Evolutionary conservation across 805 yeast genomes (phyloP).

Genomic region (Candida michaelii): DNA sequence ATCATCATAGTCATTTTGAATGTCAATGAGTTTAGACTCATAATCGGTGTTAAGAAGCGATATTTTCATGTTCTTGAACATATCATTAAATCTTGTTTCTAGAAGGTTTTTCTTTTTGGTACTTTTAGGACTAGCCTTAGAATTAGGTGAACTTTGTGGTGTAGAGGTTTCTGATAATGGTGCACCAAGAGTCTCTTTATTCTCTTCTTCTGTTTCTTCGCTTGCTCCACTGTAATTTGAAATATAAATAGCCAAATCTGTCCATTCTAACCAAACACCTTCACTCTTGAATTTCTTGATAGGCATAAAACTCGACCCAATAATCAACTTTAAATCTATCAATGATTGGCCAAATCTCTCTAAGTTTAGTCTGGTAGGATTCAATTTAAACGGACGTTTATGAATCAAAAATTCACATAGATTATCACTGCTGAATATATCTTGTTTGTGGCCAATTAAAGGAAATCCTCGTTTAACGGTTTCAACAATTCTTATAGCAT

Average conservation of each 20-base stretch:
- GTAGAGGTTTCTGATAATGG: not conserved
- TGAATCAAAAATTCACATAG: slow-evolving; percentile 25
- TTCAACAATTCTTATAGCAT: slow-evolving; percentile 24
- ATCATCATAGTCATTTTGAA: slow-evolving; percentile 34
- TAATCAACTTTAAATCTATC: slow-evolving; percentile 32
- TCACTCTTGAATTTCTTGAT: slow-evolving; percentile 39
- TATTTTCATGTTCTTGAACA: slow-evolving; percentile 33
- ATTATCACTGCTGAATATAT: slow-evolving; percentile 40
- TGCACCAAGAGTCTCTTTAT: not conserved
- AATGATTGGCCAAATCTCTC: slow-evolving; percentile 43
- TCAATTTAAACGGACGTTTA: slow-evolving; percentile 30
- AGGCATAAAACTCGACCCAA: slow-evolving; percentile 31
- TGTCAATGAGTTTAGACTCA: slow-evolving; percentile 24
- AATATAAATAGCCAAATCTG: slow-evolving; percentile 28
- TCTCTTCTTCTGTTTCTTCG: not conserved
- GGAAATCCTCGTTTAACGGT: slow-evolving; percentile 33
- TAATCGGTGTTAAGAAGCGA: slow-evolving; percentile 30
- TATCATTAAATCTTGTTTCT: slow-evolving; percentile 27
- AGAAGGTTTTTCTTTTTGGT: slow-evolving; percentile 14
- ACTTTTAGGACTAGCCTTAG: slow-evolving; percentile 6
- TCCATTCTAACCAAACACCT: slow-evolving; percentile 47
- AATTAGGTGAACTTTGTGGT: not conserved
- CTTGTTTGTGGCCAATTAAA: slow-evolving; percentile 40
- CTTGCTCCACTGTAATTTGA: slow-evolving; percentile 14
- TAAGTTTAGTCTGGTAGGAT: slow-evolving; percentile 35